These are phyloP conservation scores for Pseudocercospora vitis DNA, from an alignment of 2,329 filamentous ascomycete genomes.

Conservation along the genomic window DNA sequence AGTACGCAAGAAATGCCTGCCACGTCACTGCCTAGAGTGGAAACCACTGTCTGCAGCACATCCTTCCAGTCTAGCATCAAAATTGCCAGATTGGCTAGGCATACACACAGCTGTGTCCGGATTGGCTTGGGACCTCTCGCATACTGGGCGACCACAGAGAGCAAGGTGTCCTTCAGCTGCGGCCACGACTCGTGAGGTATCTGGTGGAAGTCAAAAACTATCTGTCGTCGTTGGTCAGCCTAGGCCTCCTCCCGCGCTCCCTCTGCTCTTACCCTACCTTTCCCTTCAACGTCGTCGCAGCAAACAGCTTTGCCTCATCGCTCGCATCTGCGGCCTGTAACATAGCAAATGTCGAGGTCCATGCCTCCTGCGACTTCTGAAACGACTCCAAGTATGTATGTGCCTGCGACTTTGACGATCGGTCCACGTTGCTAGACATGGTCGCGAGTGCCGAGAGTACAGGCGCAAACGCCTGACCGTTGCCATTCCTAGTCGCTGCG, in stretches of 20 bases:
- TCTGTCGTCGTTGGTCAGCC: constrained; percentile 56
- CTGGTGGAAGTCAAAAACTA: constrained; percentile 93
- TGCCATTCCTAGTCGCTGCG: constrained; percentile 49
- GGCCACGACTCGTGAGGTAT: constrained; percentile 73
- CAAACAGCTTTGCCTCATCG: constrained; percentile 87
- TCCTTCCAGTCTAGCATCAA: constrained; percentile 97
- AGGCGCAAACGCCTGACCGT: constrained; percentile 71
- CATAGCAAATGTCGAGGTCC: constrained; percentile 83
- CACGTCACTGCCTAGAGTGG: constrained; percentile 71
- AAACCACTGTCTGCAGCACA: constrained; percentile 78
- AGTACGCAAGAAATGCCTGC: constrained; percentile 83
- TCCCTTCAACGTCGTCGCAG: constrained; percentile 93
- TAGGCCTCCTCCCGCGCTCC: neutral
- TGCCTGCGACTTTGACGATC: constrained; percentile 81
- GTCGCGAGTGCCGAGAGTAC: constrained; percentile 86
- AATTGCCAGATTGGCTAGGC: constrained; percentile 89
- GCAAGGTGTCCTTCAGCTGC: constrained; percentile 77
- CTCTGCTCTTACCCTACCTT: constrained; percentile 64
- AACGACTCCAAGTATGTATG: constrained; percentile 91
- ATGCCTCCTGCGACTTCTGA: constrained; percentile 95
- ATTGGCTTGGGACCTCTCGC: constrained; percentile 74
- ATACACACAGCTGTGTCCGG: constrained; percentile 89
- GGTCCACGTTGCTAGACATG: constrained; percentile 76
- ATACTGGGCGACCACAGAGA: constrained; percentile 77
- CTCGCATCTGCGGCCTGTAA: constrained; percentile 74